These are phyloP conservation scores for Aureobasidium melanogenum DNA, from an alignment of 2,329 filamentous ascomycete genomes.

Conservation along the genomic window DNA sequence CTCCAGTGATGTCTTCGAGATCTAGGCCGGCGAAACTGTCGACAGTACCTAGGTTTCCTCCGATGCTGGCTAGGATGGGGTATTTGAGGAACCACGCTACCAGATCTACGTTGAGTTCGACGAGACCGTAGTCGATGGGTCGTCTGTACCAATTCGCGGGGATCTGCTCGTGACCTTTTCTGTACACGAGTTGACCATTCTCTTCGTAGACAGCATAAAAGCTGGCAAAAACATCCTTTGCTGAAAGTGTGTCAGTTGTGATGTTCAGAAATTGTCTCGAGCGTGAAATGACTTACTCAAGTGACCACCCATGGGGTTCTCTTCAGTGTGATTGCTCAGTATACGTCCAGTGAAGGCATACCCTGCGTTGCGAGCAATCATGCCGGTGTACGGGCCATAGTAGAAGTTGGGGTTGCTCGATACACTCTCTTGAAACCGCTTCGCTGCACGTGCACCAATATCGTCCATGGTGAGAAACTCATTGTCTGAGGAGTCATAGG, in stretches of 20 bases:
- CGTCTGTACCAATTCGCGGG: slow-evolving; percentile 33
- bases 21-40: slow-evolving; percentile 29
- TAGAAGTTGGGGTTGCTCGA: slow-evolving; percentile 26
- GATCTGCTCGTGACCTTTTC: slow-evolving; percentile 31
- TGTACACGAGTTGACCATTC: slow-evolving; percentile 24
- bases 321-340: slow-evolving; percentile 31
- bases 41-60: slow-evolving; percentile 27
- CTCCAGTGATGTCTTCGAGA: slow-evolving; percentile 28
- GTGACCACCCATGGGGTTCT: slow-evolving; percentile 28
- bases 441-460: slow-evolving; percentile 22
- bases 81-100: slow-evolving; percentile 16
- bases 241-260: slow-evolving; percentile 20
- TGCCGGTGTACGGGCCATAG: slow-evolving; percentile 22
- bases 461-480: slow-evolving; percentile 21
- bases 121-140: slow-evolving; percentile 22
- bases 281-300: slow-evolving; percentile 20
- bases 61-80: slow-evolving; percentile 26
- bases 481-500: slow-evolving; percentile 29
- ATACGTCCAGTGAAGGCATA: slow-evolving; percentile 28
- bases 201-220: slow-evolving; percentile 27
- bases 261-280: neutral
- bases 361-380: slow-evolving; percentile 19
- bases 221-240: slow-evolving; percentile 22
- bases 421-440: slow-evolving; percentile 21
- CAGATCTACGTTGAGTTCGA: slow-evolving; percentile 18